Base-by-base conservation (phyloP, 345 rosid genomes). In the Excoecaria agallocha region DNA sequence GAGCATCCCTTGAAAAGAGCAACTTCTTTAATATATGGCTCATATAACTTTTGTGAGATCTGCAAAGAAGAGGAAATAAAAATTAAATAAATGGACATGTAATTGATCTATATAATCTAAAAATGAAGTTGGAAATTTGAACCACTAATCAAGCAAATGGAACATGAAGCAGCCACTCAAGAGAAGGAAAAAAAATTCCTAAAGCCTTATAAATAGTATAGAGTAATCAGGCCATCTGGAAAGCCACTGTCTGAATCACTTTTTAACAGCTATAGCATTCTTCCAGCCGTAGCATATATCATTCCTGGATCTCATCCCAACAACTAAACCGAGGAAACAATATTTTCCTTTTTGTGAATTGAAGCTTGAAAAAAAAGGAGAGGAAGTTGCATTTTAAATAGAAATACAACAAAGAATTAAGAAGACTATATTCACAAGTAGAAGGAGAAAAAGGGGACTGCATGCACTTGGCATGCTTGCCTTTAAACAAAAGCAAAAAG, bases 41-140 rank as follows among this genome's bases (percentile, higher is more conserved):
- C 88, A 71, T 93, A 91, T 73, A 93, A 79, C 78, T 90, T 91
- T 75, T 83, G 89, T 6, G 92, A 87, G 24, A 93, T 90, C 98
- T 93, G 85, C 73, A 73, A 75, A 72, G 22, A 68, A n/a, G n/a
- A n/a, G n/a, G 50, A 9, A 10, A 46, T n/a, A 35, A 41, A 41
- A 41, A 56, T 19, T 3, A 19, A n/a, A 56, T 19, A 66, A 17
- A 4, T 17, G 63, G 49, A 37, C 6, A 49, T 17, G 66, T 22
- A 17, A 62, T 67, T 11, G 20, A 60, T 46, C 49, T 16, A 24
- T 5, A 58, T 64, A 22, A 43, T 13, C 15, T 4, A 52, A 15
- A 19, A 20, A 11, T 59, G 35, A 45, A 50, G 66, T 38, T 13
- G 3, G 37, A 57, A 66, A 37, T 25, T 46, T 45, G 4, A 24